phyloP scores from a whole-genome alignment of 1,139 yeast genomes.

The Schwanniomyces etchellsii region DNA sequence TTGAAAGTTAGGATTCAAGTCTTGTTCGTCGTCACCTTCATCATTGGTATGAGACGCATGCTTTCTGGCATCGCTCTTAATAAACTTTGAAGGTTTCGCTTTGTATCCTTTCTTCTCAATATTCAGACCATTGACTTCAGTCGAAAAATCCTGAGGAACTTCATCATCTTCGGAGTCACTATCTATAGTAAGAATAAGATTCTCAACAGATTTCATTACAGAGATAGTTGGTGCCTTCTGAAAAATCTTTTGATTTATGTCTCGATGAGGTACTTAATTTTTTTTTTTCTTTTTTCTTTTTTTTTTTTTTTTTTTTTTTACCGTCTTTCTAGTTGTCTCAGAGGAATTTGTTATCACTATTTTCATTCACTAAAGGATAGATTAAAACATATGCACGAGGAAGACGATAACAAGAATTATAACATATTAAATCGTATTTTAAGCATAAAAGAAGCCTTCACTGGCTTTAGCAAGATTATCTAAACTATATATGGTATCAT shows the following conservation, averaged over 20 bases:
- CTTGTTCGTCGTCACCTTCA: conserved; percentile 31
- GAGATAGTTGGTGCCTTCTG: not conserved
- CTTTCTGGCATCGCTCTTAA: conserved; percentile 18
- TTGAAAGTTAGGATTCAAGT: conserved; percentile 67
- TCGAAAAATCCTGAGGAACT: conserved; percentile 43
- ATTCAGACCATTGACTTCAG: conserved; percentile 39
- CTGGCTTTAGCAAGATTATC: conserved; percentile 36
- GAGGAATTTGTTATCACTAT: no score
- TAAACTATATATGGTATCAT: conserved; percentile 36
- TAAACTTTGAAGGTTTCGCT: conserved; percentile 10
- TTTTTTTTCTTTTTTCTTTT: conserved; percentile 1
- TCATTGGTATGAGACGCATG: conserved; percentile 18
- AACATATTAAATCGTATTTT: not conserved
- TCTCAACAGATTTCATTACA: conserved; percentile 12
- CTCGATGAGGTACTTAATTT: not conserved
- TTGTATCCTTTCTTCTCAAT: conserved; percentile 33
- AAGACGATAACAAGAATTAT: not conserved
- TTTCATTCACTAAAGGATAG: no score
- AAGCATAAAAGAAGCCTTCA: conserved; percentile 35
- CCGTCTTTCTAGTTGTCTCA: not conserved
- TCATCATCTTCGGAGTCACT: conserved; percentile 84
- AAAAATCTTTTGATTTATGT: not conserved
- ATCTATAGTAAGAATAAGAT: conserved; percentile 29
- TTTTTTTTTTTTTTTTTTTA: not conserved
- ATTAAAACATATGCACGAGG: no score